Evolutionary conservation across 2,329 filamentous ascomycete species (phyloP).

Genomic region (Podosphaera aphanis): DNA sequence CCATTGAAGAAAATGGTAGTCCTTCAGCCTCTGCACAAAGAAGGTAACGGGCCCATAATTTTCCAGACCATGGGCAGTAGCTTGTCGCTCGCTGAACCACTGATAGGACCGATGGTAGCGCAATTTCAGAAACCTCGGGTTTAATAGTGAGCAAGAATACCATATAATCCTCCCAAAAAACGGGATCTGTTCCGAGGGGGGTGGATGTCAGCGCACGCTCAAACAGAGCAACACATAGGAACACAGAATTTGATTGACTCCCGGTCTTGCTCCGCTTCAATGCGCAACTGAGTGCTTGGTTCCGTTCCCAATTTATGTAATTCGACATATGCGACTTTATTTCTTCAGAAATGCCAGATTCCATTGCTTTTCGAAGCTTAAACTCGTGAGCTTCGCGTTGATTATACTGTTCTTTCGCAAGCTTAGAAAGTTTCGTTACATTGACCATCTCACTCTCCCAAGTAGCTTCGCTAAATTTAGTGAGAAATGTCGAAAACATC

Average conservation of each 20-base stretch:
- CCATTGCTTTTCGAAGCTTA: slow-evolving; percentile 33
- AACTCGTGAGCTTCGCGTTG: slow-evolving; percentile 46
- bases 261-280: slow-evolving; percentile 28
- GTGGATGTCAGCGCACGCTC: slow-evolving; percentile 43
- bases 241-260: slow-evolving; percentile 21
- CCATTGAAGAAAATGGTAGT: slow-evolving; percentile 56
- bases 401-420: slow-evolving; percentile 38
- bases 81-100: slow-evolving; percentile 61
- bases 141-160: slow-evolving; percentile 11
- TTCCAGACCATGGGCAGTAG: slow-evolving; percentile 83
- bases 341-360: slow-evolving; percentile 29
- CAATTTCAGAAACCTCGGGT: slow-evolving; percentile 15
- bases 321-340: slow-evolving; percentile 30
- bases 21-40: slow-evolving; percentile 60
- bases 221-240: slow-evolving; percentile 43
- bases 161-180: slow-evolving; percentile 58
- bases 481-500: slow-evolving; percentile 50
- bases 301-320: slow-evolving; percentile 73
- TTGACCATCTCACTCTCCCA: slow-evolving; percentile 55
- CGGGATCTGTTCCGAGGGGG: slow-evolving; percentile 48
- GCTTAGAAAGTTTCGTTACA: slow-evolving; percentile 36
- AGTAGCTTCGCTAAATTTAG: slow-evolving; percentile 42
- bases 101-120: slow-evolving; percentile 32
- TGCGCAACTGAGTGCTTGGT: slow-evolving; percentile 31
- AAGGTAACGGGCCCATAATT: slow-evolving; percentile 76